Percentiles rank a stretch among this genome's conserved stretches.
Evolutionary conservation across 768 basidiomycete species (phyloP).

Genomic region (Leccinum incarnatum): DNA sequence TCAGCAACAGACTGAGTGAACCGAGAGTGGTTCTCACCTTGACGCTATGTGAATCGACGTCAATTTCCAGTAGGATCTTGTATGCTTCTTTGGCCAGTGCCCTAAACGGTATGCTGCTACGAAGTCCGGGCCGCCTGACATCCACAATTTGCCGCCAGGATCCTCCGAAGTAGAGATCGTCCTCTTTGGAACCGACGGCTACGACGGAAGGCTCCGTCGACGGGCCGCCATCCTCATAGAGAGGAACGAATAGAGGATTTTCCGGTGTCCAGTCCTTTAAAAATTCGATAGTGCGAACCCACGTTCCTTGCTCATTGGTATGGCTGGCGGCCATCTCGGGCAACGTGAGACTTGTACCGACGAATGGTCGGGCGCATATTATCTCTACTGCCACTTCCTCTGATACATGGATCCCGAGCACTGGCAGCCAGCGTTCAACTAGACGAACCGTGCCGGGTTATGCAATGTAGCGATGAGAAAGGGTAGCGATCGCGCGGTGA

Average conservation of each 20-base stretch:
- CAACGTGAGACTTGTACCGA: constrained; percentile 40
- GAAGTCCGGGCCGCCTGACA: constrained; percentile 56
- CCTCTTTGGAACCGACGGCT: constrained; percentile 39
- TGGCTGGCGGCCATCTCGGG: constrained; percentile 38
- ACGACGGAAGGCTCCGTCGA: constrained; percentile 13
- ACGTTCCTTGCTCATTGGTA: constrained; percentile 74
- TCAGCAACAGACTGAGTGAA: constrained; percentile 1
- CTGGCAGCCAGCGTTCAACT: constrained; percentile 81
- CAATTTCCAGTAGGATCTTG: constrained; percentile 52
- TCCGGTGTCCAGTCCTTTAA: constrained; percentile 86
- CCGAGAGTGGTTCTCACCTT: constrained; percentile 43
- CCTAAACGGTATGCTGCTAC: constrained; percentile 71
- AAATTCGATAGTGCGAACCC: constrained; percentile 74
- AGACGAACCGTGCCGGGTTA: constrained; percentile 85
- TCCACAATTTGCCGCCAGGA: constrained; percentile 74
- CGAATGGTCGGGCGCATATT: constrained; percentile 75
- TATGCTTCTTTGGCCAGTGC: constrained; percentile 77
- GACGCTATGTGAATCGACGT: constrained; percentile 51
- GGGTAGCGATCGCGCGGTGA: constrained; percentile 75
- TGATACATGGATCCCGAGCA: constrained; percentile 68
- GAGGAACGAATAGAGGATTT: constrained; percentile 66
- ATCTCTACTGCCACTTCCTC: constrained; percentile 78
- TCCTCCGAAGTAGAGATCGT: constrained; percentile 78
- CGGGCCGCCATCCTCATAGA: constrained; percentile 44
- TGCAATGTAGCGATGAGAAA: constrained; percentile 77